Conservation (phyloP, 192 early-diverging fungal species). For the Mortierella hygrophila region DNA sequence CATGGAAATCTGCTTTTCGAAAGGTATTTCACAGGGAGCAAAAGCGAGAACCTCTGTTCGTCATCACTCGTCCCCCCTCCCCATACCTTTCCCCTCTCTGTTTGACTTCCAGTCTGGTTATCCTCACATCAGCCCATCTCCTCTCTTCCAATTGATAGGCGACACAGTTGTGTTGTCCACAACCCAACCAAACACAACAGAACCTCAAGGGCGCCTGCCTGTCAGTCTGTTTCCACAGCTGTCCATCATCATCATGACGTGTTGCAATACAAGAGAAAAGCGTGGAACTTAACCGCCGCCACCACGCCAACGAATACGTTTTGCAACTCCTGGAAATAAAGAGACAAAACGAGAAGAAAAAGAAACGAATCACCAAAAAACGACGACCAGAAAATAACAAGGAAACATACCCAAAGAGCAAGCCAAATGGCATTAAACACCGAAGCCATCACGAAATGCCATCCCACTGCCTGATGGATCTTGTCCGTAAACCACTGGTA, state of each 20-base stretch:
- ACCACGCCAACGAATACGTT: too few species aligned
- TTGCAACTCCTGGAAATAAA: neutral
- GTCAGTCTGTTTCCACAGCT: too few species aligned
- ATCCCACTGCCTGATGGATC: conserved; percentile 67
- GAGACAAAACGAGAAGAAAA: neutral
- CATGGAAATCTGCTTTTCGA: neutral
- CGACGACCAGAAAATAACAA: neutral
- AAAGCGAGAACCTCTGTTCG: neutral
- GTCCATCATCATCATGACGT: too few species aligned
- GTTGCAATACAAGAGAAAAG: too few species aligned
- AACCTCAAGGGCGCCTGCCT: too few species aligned
- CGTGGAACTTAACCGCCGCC: too few species aligned
- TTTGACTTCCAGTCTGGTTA: neutral
- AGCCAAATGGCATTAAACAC: conserved; percentile 72
- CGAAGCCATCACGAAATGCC: conserved; percentile 71
- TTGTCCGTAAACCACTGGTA: conserved; percentile 74
- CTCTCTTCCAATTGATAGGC: neutral
- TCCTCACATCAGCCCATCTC: neutral
- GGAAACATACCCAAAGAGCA: conserved; percentile 65
- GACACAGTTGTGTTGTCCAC: too few species aligned
- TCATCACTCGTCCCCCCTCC: neutral
- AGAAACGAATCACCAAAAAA: neutral
- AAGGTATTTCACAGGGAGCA: neutral
- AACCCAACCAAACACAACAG: too few species aligned
- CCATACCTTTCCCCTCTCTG: neutral